phyloP scores from a whole-genome alignment of 257 asterid genomes.

The Rhazya stricta region DNA sequence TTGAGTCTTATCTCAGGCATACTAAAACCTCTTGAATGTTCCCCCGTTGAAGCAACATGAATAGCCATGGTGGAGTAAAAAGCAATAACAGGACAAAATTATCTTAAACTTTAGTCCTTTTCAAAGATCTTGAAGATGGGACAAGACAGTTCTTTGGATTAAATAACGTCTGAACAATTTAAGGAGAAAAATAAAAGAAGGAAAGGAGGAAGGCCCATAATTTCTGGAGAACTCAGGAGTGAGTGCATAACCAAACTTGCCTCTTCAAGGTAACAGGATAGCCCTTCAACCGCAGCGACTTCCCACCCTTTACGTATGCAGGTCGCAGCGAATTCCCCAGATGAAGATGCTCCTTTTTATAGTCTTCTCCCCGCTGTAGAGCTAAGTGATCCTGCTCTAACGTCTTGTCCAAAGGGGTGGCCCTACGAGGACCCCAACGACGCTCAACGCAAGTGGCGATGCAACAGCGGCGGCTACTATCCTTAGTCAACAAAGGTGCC shows the following conservation, averaged over 20 bases:
- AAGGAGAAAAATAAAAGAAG: background rate
- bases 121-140: background rate
- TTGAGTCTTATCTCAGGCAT: slow-evolving; percentile 30
- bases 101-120: background rate
- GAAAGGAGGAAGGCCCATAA: background rate
- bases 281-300: background rate
- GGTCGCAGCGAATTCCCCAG: too few species aligned
- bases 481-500: too few species aligned
- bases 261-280: background rate
- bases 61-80: background rate
- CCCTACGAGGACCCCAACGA: too few species aligned
- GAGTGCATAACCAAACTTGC: background rate
- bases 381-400: too few species aligned
- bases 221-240: background rate
- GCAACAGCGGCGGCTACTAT: too few species aligned
- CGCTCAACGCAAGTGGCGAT: too few species aligned
- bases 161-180: background rate
- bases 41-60: background rate
- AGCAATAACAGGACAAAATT: background rate
- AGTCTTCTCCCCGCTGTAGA: too few species aligned
- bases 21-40: background rate
- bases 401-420: too few species aligned
- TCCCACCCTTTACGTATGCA: too few species aligned
- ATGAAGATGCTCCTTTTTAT: too few species aligned
- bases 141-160: background rate